A percentile compares a stretch with the other conserved stretches of the same genome.
Conservation (phyloP, 768 basidiomycete genomes). For the Boletus sensibilis region DNA sequence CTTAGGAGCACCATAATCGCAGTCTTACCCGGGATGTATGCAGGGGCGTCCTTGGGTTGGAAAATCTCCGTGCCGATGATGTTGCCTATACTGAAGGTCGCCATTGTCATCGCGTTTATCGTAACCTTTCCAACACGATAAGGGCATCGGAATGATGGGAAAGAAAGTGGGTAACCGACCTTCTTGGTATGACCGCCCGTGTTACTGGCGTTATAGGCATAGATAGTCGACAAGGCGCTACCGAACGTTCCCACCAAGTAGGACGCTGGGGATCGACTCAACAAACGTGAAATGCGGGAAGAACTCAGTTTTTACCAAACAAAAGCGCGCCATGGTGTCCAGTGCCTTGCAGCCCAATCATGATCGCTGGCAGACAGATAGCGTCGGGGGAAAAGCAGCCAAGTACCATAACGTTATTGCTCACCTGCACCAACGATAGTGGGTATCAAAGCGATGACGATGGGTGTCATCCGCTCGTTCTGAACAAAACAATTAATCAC, state of each 20-base stretch:
- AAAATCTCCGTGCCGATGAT: constrained; percentile 65
- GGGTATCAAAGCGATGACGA: constrained; percentile 55
- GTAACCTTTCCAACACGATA: constrained; percentile 39
- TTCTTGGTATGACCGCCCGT: constrained; percentile 69
- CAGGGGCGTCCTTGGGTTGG: constrained; percentile 58
- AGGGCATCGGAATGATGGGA: neutral
- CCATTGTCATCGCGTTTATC: constrained; percentile 58
- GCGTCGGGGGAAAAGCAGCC: neutral
- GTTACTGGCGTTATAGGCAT: constrained; percentile 65
- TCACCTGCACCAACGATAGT: constrained; percentile 56
- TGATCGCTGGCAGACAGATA: constrained; percentile 36
- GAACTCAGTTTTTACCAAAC: constrained; percentile 43
- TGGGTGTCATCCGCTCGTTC: constrained; percentile 62
- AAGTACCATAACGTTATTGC: neutral
- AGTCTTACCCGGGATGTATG: constrained; percentile 65
- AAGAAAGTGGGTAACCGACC: constrained; percentile 18
- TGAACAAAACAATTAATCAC: constrained; percentile 10
- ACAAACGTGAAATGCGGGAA: neutral
- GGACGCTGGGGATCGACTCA: constrained; percentile 34
- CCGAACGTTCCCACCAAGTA: constrained; percentile 58
- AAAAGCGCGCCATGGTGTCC: constrained; percentile 51
- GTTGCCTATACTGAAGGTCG: constrained; percentile 56
- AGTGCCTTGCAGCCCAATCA: constrained; percentile 53
- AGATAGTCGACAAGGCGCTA: constrained; percentile 56
- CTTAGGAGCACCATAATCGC: constrained; percentile 60